phyloP scores from a whole-genome alignment of 441 rosid species.

The Euphorbia celastroides region DNA sequence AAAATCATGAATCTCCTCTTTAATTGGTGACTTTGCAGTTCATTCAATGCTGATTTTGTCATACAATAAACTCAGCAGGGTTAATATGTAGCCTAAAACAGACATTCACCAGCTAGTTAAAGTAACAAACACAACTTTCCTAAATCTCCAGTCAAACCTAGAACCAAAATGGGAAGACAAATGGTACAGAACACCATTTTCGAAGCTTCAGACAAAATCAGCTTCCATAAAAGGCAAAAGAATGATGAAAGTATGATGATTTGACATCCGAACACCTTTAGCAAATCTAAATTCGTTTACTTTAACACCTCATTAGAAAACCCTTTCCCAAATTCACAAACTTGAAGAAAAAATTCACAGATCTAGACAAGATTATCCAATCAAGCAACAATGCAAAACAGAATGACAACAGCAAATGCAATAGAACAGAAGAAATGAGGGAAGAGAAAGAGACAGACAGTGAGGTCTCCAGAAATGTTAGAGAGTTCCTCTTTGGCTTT shows the following conservation, averaged over 20 bases:
- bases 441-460: conserved; percentile 29
- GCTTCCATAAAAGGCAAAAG: background rate
- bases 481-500: conserved; percentile 82
- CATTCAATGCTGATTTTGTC: background rate
- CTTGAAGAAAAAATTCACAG: conserved; percentile 23
- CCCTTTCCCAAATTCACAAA: conserved; percentile 21
- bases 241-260: background rate
- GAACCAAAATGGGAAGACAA: background rate
- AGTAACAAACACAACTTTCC: background rate
- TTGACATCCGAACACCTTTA: background rate
- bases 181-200: background rate
- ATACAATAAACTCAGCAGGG: background rate
- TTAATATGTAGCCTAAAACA: no score
- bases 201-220: background rate
- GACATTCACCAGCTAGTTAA: background rate
- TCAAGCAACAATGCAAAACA: conserved; percentile 25
- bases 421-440: background rate
- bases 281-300: background rate
- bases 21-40: background rate
- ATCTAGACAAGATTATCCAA: conserved; percentile 24
- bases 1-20: background rate
- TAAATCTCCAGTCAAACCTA: background rate
- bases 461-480: conserved; percentile 63
- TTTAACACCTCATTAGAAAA: background rate
- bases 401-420: background rate